These are phyloP conservation scores for Rhodofomes roseus DNA, from an alignment of 1,284 basidiomycete species.

Conservation along the genomic window DNA sequence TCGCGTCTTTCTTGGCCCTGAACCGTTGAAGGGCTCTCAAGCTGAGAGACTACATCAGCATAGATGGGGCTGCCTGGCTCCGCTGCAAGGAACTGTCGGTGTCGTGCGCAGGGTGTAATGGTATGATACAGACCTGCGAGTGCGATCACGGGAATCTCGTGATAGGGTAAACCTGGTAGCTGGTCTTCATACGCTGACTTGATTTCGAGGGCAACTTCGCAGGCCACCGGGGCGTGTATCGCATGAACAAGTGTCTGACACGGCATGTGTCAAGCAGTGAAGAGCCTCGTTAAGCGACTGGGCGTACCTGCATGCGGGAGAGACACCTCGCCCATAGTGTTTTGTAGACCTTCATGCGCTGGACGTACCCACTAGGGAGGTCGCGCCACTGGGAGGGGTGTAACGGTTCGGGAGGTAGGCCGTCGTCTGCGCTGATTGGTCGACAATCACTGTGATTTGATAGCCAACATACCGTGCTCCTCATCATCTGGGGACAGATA, in stretches of 20 bases:
- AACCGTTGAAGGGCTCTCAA: constrained; percentile 17
- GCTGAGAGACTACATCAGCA: constrained; percentile 36
- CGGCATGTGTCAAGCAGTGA: not conserved
- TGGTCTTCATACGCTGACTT: constrained; percentile 23
- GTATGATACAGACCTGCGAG: constrained; percentile 37
- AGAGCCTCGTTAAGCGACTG: not conserved
- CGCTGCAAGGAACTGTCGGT: constrained; percentile 12
- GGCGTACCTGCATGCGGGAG: constrained; percentile 28
- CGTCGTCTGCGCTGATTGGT: not conserved
- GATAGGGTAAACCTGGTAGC: constrained; percentile 50
- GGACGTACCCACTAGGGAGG: constrained; percentile 25
- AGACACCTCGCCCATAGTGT: constrained; percentile 31
- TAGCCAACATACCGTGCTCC: constrained; percentile 4
- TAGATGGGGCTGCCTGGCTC: constrained; percentile 38
- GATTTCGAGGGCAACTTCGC: constrained; percentile 21
- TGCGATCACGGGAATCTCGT: constrained; percentile 59
- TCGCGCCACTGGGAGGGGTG: constrained; percentile 13
- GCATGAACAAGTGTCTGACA: constrained; percentile 21
- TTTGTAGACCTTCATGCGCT: constrained; percentile 27
- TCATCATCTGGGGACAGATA: constrained; percentile 24
- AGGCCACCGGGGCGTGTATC: constrained; percentile 24
- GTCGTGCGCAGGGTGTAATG: constrained; percentile 1
- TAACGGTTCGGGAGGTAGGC: constrained; percentile 4
- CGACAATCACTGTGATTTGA: not conserved
- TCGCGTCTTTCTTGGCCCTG: not conserved